These are phyloP conservation scores for Camellia granthamiana DNA, from an alignment of 148 eudicot genomes.

Conservation along the genomic window DNA sequence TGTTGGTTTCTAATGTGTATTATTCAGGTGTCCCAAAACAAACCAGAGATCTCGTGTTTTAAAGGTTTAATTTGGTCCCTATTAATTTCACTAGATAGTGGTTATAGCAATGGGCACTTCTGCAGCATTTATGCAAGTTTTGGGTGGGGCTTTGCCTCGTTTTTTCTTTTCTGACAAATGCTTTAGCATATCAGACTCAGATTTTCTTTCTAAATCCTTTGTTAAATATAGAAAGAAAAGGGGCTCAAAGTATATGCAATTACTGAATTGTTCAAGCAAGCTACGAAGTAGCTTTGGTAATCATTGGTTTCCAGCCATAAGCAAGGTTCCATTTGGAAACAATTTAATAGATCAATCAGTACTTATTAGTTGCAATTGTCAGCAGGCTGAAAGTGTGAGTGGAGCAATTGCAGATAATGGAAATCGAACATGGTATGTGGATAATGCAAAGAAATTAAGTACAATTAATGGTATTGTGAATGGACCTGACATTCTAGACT, in stretches of 20 bases:
- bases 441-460: slow-evolving; percentile 31
- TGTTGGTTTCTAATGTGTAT: neutral
- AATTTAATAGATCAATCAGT: slow-evolving; percentile 7
- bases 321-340: slow-evolving; percentile 11
- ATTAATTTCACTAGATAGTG: neutral
- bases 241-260: slow-evolving; percentile 7
- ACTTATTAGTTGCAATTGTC: slow-evolving; percentile 32
- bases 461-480: slow-evolving; percentile 26
- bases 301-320: slow-evolving; percentile 13
- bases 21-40: slow-evolving; percentile 8
- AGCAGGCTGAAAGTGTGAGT: slow-evolving; percentile 42
- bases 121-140: slow-evolving; percentile 32
- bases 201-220: slow-evolving; percentile 19
- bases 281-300: slow-evolving; percentile 8
- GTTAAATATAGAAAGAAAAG: slow-evolving; percentile 23
- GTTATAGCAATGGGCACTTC: slow-evolving; percentile 25
- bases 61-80: neutral
- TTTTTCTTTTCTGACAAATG: slow-evolving; percentile 16
- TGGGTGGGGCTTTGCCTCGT: slow-evolving; percentile 27
- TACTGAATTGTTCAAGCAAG: slow-evolving; percentile 15
- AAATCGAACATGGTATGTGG: slow-evolving; percentile 47
- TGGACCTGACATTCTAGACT: slow-evolving; percentile 32
- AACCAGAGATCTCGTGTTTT: neutral
- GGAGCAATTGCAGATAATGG: slow-evolving; percentile 33
- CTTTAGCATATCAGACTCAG: slow-evolving; percentile 17